These are phyloP conservation scores for Phaeosphaeriaceae sp. DNA, from an alignment of 2,329 filamentous ascomycete genomes.

Conservation along the genomic window DNA sequence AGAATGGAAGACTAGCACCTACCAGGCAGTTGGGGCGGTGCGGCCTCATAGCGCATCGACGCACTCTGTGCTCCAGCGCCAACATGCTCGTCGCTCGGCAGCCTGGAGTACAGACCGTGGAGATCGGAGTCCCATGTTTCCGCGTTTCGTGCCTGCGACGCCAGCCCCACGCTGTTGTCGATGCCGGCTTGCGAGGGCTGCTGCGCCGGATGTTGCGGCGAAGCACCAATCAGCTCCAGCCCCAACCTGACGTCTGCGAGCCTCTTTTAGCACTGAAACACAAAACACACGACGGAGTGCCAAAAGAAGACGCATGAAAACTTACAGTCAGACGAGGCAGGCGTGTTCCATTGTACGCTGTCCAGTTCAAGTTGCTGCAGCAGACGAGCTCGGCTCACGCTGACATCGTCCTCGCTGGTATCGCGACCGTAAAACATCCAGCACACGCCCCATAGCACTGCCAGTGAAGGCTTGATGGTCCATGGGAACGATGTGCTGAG, in stretches of 20 bases:
- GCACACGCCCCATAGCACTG: conserved; percentile 55
- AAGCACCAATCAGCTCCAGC: conserved; percentile 36
- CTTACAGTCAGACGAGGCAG: conserved; percentile 45
- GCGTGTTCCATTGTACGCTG: conserved; percentile 28
- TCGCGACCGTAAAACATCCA: conserved; percentile 48
- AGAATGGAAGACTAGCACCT: conserved; percentile 28
- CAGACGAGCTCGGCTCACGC: conserved; percentile 34
- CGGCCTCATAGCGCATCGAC: conserved; percentile 6
- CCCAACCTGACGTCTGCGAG: conserved; percentile 42
- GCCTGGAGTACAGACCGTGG: conserved; percentile 29
- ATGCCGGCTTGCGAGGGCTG: conserved; percentile 26
- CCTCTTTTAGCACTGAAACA: conserved; percentile 38
- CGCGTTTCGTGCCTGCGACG: conserved; percentile 44
- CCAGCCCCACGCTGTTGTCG: conserved; percentile 20
- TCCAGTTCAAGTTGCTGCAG: conserved; percentile 34
- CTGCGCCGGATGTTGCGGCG: conserved; percentile 36
- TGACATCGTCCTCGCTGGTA: conserved; percentile 18
- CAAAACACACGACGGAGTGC: conserved; percentile 4
- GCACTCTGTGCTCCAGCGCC: conserved; percentile 12
- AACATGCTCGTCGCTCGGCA: conserved; percentile 24
- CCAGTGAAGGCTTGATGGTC: conserved; percentile 54
- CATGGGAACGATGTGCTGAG: conserved; percentile 53
- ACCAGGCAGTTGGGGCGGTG: conserved; percentile 29
- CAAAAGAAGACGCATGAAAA: conserved; percentile 26
- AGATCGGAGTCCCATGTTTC: conserved; percentile 34